These are phyloP conservation scores for Chrysosphaeria jannelii DNA, from an alignment of 2,329 filamentous ascomycete species.

Conservation along the genomic window DNA sequence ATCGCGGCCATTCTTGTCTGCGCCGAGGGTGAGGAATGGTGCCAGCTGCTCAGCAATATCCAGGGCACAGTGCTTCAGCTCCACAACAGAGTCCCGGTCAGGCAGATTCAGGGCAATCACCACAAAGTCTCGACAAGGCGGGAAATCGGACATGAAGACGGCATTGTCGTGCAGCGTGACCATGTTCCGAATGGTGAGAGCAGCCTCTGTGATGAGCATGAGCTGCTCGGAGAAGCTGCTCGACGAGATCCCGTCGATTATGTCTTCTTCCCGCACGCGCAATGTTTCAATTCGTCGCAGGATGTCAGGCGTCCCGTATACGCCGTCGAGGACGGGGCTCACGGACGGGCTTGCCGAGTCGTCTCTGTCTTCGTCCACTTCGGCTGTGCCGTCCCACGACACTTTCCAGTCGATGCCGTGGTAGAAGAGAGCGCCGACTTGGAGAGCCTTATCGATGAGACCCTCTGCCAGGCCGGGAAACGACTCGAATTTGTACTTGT, in stretches of 20 bases:
- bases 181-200: conserved; percentile 81
- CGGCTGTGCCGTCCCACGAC: conserved; percentile 29
- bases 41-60: conserved; percentile 83
- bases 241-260: conserved; percentile 38
- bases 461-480: conserved; percentile 74
- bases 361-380: conserved; percentile 20
- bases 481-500: conserved; percentile 84
- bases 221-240: conserved; percentile 39
- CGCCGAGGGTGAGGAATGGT: conserved; percentile 41
- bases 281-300: conserved; percentile 40
- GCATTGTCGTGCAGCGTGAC: conserved; percentile 80
- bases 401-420: conserved; percentile 48
- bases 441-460: conserved; percentile 55
- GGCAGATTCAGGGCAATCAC: conserved; percentile 60
- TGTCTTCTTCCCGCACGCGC: conserved; percentile 22
- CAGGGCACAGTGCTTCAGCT: conserved; percentile 70
- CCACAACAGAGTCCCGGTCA: conserved; percentile 36
- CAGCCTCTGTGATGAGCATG: conserved; percentile 56
- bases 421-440: conserved; percentile 53
- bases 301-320: conserved; percentile 39
- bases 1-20: conserved; percentile 16
- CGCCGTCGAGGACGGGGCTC: too few relatives aligned
- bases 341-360: too few relatives aligned
- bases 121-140: conserved; percentile 49
- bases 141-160: conserved; percentile 43